Evolutionary conservation across 441 rosid species (phyloP).

Genomic region (Erodium moschatum): DNA sequence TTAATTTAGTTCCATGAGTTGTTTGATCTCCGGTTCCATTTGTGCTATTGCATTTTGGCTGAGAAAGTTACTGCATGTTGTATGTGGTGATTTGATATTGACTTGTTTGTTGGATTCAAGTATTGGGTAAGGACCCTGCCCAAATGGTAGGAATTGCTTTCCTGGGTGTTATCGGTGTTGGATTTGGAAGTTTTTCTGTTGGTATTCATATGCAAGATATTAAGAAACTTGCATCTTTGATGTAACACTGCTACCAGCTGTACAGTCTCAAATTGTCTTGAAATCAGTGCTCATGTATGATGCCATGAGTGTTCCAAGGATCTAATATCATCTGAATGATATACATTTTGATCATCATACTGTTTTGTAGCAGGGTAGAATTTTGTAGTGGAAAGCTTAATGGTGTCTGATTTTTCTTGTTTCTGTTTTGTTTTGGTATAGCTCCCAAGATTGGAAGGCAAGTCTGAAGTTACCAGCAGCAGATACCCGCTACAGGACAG

Average conservation of each 20-base stretch:
- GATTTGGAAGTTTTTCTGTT: background rate
- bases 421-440: slow-evolving; percentile 17
- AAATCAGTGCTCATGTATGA: background rate
- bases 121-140: no score
- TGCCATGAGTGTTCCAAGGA: background rate
- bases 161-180: background rate
- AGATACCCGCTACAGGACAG: slow-evolving; percentile 75
- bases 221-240: background rate
- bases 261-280: background rate
- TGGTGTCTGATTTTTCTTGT: background rate
- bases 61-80: background rate
- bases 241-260: background rate
- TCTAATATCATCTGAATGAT: background rate
- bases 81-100: background rate
- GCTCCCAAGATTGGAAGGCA: slow-evolving; percentile 93
- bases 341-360: background rate
- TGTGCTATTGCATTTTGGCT: background rate
- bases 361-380: background rate
- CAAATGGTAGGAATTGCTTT: background rate
- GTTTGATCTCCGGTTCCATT: background rate
- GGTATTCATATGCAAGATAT: background rate
- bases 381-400: background rate
- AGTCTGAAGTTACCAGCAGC: slow-evolving; percentile 63
- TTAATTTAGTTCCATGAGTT: background rate
- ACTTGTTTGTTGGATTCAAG: background rate